Evolutionary conservation across 129 eudicot genomes (phyloP).

Genomic region (Chrysanthemum seticuspe): DNA sequence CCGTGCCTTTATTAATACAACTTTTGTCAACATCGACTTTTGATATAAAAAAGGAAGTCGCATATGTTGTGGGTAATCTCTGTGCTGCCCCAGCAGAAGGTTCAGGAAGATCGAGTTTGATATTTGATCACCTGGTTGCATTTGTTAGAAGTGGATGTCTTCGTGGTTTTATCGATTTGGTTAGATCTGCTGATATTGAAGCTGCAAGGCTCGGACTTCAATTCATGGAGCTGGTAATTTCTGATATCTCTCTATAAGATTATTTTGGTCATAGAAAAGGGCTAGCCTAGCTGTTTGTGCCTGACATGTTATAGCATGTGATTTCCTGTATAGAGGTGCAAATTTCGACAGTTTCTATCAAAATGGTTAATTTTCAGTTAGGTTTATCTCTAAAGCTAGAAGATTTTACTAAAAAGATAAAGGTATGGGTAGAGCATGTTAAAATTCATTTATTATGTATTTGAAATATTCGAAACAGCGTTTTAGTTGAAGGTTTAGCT

Average conservation of each 20-base stretch:
- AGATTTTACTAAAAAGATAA: neutral
- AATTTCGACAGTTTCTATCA: too few species aligned
- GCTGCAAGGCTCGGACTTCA: conserved; percentile 95
- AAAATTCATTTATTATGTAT: neutral
- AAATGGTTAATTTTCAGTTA: neutral
- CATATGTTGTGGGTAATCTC: conserved; percentile 85
- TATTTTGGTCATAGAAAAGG: neutral
- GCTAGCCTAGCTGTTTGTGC: neutral
- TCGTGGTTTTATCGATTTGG: conserved; percentile 74
- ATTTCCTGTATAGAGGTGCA: too few species aligned
- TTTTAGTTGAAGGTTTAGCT: too few species aligned
- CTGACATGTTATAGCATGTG: neutral
- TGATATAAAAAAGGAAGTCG: conserved; percentile 88
- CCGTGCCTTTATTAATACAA: conserved; percentile 49
- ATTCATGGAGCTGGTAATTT: conserved; percentile 82
- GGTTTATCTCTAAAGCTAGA: neutral
- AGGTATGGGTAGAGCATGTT: neutral
- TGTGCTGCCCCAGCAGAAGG: conserved; percentile 86
- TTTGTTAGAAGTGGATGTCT: conserved; percentile 82
- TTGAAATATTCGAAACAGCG: too few species aligned
- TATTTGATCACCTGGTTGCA: conserved; percentile 82
- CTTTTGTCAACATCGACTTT: conserved; percentile 71
- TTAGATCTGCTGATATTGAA: conserved; percentile 95
- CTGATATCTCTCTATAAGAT: neutral
- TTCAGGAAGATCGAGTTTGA: conserved; percentile 64